A percentile compares a stretch with the other conserved stretches of the same genome.
Conservation (phyloP, 2,329 filamentous ascomycete species). For the Truncatella angustata region DNA sequence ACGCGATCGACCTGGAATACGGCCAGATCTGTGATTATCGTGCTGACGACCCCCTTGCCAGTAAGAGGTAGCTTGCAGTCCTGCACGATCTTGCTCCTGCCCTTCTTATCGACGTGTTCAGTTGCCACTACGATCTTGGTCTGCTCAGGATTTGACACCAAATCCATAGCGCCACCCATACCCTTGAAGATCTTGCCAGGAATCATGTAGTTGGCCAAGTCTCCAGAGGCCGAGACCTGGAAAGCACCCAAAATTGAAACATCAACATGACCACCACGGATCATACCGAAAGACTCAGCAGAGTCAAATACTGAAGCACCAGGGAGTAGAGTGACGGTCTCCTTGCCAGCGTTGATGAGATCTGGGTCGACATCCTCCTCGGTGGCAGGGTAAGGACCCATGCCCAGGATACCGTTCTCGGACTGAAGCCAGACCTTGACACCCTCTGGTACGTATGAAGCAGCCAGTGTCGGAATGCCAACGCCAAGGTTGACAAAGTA, state of each 20-base stretch:
- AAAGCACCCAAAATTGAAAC: slow-evolving; percentile 81
- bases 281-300: slow-evolving; percentile 84
- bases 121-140: slow-evolving; percentile 73
- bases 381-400: slow-evolving; percentile 72
- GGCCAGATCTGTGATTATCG: slow-evolving; percentile 71
- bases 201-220: slow-evolving; percentile 88
- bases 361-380: slow-evolving; percentile 72
- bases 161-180: slow-evolving; percentile 78
- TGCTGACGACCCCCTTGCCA: slow-evolving; percentile 65
- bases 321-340: slow-evolving; percentile 77
- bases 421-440: slow-evolving; percentile 80
- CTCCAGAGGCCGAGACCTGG: slow-evolving; percentile 75
- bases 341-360: slow-evolving; percentile 84
- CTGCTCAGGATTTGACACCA: slow-evolving; percentile 67
- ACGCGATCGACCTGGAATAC: slow-evolving; percentile 68
- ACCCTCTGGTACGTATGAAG: slow-evolving; percentile 67
- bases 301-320: slow-evolving; percentile 78
- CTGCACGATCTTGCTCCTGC: slow-evolving; percentile 64
- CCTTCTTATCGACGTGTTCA: slow-evolving; percentile 68
- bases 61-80: slow-evolving; percentile 64
- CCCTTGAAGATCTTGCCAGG: slow-evolving; percentile 86
- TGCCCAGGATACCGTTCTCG: slow-evolving; percentile 82
- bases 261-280: slow-evolving; percentile 79
- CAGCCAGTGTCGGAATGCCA: slow-evolving; percentile 84
- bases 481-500: slow-evolving; percentile 81